Percentiles rank a stretch among this genome's conserved stretches.
Conservation (phyloP, 331 rosid species). For the Erythrophleum ivorense region DNA sequence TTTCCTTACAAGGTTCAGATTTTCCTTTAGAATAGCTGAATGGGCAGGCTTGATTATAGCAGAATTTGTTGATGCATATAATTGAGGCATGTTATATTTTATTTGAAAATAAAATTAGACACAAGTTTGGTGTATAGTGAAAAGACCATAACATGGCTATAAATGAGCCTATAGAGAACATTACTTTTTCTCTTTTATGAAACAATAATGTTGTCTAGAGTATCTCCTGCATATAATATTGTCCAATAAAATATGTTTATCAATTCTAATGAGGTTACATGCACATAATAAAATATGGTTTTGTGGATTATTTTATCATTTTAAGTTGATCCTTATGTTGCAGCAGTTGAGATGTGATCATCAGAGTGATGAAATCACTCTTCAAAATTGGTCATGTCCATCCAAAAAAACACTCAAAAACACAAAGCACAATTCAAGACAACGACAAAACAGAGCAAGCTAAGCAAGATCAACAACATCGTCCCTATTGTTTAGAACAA, state of each 20-base stretch:
- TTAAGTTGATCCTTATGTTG: constrained; percentile 50
- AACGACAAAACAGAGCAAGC: constrained; percentile 51
- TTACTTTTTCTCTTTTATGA: constrained; percentile 27
- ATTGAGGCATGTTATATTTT: constrained; percentile 14
- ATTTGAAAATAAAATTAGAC: neutral
- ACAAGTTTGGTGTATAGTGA: neutral
- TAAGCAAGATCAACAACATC: constrained; percentile 42
- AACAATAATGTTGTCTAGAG: constrained; percentile 47
- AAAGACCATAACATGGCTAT: constrained; percentile 24
- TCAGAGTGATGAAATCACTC: constrained; percentile 54
- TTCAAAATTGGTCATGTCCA: constrained; percentile 43
- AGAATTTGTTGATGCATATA: constrained; percentile 29
- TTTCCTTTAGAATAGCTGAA: constrained; percentile 33
- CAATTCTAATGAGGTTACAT: constrained; percentile 42
- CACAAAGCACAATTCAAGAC: constrained; percentile 41
- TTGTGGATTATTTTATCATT: constrained; percentile 34
- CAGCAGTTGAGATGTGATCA: constrained; percentile 60
- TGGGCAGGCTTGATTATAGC: constrained; percentile 1
- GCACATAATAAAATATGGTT: constrained; percentile 44
- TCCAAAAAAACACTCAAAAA: constrained; percentile 35
- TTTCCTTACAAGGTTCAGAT: constrained; percentile 32
- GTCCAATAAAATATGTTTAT: constrained; percentile 40
- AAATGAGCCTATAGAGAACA: constrained; percentile 25
- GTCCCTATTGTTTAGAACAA: neutral
- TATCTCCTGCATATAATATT: constrained; percentile 41